Evolutionary conservation across 2,329 filamentous ascomycete species (phyloP).

Genomic region (Aspergillus sp.): DNA sequence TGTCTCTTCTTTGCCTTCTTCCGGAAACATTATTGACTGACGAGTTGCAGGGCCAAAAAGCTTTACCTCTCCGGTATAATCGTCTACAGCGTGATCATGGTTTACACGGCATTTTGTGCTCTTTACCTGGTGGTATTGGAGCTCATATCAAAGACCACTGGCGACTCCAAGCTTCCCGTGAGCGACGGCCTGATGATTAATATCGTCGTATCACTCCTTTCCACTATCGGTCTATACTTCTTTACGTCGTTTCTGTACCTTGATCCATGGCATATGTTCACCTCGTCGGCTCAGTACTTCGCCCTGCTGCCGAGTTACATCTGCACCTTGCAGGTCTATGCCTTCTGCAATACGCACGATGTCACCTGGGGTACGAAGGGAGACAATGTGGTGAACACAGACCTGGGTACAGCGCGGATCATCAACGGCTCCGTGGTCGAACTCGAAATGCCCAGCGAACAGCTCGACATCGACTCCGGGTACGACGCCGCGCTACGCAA

Average conservation of each 20-base stretch:
- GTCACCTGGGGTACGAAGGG: slow-evolving; percentile 99
- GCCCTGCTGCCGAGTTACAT: slow-evolving; percentile 86
- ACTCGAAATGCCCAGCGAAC: slow-evolving; percentile 94
- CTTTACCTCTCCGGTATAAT: slow-evolving; percentile 84
- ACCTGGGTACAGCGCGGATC: slow-evolving; percentile 76
- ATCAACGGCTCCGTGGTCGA: slow-evolving; percentile 74
- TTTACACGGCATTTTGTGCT: slow-evolving; percentile 82
- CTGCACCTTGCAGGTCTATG: slow-evolving; percentile 94
- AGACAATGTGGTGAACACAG: slow-evolving; percentile 88
- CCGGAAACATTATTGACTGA: slow-evolving; percentile 4
- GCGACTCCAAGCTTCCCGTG: slow-evolving; percentile 46
- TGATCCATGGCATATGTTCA: slow-evolving; percentile 99
- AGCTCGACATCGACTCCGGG: slow-evolving; percentile 94
- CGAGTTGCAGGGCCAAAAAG: slow-evolving; percentile 55
- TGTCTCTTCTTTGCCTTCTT: slow-evolving; percentile 10
- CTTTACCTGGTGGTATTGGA: slow-evolving; percentile 86
- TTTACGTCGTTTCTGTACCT: slow-evolving; percentile 93
- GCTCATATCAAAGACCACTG: slow-evolving; percentile 47
- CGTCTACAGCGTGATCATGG: slow-evolving; percentile 89
- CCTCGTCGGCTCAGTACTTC: slow-evolving; percentile 84
- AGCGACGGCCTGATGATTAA: slow-evolving; percentile 93
- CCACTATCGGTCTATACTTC: slow-evolving; percentile 90
- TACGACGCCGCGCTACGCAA: slow-evolving; percentile 97
- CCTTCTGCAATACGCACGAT: slow-evolving; percentile 98
- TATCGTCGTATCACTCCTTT: slow-evolving; percentile 79